Evolutionary conservation across 257 asterid genomes (phyloP), one percentile per base, ranked within the genome.

Genomic region (Nicotiana knightiana): DNA sequence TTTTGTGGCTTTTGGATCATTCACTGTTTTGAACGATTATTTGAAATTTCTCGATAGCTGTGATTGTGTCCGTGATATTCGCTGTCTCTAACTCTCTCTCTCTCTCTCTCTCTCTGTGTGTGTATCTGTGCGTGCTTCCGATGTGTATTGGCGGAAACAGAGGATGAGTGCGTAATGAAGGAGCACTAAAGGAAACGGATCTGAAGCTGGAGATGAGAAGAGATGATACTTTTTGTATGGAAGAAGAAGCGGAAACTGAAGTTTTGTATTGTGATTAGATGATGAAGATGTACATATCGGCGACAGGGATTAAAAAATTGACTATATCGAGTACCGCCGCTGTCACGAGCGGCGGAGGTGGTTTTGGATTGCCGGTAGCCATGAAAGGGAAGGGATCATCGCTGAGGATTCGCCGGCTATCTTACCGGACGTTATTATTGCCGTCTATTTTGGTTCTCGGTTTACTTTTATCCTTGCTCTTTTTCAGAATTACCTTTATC

Each of bases 401-500:
- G 61, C 35, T 81, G 67, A 84, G 61, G 81, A 70, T 80, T 35
- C 88, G 97, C 82, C 89, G 93, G 86, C 46, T 85, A 16, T 83
- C 86, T 83, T 88, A 83, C 37, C 90, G 93, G 87, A 21, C 86
- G 84, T 85, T 88, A 87, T 62, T 91, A 88, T 70, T 94, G 84
- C 88, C 91, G 82, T 85, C 79, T 32, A 66, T 85, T 17, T 71
- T 90, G 86, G 35, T 92, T 87, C 81, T 90, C 43, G 91, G 93
- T 24, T 82, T 94, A 57, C 77, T 92, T 75, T 80, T 91, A 81
- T 90, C 97, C 6, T 87, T 91, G 54, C 87, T 93, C 30, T 87
- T 92, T 65, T 32, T 94, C 62, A 83, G 93, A 84, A 84, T 91
- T 85, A 91, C 97, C 83, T 85, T 94, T 77, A 67, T 94, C 16